Evolutionary conservation across 768 basidiomycete genomes (phyloP).

Genomic region (Lyophyllum shimeji): DNA sequence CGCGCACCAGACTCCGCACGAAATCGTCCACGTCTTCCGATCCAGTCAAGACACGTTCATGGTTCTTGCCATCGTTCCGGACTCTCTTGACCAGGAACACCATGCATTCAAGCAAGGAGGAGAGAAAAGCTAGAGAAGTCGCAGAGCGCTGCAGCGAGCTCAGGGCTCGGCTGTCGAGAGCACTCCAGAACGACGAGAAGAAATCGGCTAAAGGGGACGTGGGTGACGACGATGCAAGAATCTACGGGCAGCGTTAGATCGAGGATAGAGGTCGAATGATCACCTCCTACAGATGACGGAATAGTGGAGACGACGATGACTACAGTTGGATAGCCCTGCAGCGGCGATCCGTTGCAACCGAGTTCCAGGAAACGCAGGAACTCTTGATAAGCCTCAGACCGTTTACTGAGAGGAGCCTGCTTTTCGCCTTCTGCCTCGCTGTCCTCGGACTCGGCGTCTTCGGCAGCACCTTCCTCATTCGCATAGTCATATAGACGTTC

Average conservation of each 20-base stretch:
- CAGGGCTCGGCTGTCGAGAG: slow-evolving; percentile 66
- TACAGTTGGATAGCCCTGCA: slow-evolving; percentile 80
- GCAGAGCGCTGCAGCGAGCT: slow-evolving; percentile 52
- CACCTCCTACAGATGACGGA: slow-evolving; percentile 54
- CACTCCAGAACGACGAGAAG: slow-evolving; percentile 82
- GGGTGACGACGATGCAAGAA: slow-evolving; percentile 25
- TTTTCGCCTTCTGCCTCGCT: slow-evolving; percentile 30
- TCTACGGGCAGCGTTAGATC: slow-evolving; percentile 18
- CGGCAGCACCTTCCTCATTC: slow-evolving; percentile 24
- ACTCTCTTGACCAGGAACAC: slow-evolving; percentile 54
- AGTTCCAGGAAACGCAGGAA: slow-evolving; percentile 79
- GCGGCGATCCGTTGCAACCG: slow-evolving; percentile 78
- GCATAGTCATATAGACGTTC: slow-evolving; percentile 33
- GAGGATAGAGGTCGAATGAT: neutral
- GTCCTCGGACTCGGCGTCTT: slow-evolving; percentile 32
- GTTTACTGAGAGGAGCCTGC: slow-evolving; percentile 1
- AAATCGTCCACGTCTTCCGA: slow-evolving; percentile 4
- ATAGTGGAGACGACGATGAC: slow-evolving; percentile 82
- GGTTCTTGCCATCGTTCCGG: slow-evolving; percentile 18
- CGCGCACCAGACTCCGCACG: slow-evolving; percentile 34
- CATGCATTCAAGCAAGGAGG: slow-evolving; percentile 68
- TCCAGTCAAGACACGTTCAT: neutral
- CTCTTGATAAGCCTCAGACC: slow-evolving; percentile 57
- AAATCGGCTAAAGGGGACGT: slow-evolving; percentile 43
- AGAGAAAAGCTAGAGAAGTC: slow-evolving; percentile 64